These are phyloP conservation scores for Apiotrichum domesticum DNA, from an alignment of 1,284 basidiomycete species.

Conservation along the genomic window DNA sequence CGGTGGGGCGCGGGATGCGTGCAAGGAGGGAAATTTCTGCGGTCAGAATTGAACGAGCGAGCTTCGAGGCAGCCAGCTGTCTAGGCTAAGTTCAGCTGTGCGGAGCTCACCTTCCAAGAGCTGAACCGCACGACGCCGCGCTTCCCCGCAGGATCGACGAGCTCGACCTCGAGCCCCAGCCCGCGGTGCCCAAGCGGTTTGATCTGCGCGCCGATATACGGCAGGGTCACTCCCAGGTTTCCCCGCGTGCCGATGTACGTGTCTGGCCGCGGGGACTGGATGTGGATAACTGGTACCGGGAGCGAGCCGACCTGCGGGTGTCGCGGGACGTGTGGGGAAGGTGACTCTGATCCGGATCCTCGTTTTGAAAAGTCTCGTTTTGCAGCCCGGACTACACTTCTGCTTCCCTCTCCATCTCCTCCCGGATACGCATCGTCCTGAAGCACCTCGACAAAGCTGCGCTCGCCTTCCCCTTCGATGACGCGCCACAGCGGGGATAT, in stretches of 20 bases:
- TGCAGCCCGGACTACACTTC: too few species aligned
- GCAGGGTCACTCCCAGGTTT: conserved; percentile 60
- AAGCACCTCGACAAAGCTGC: conserved; percentile 60
- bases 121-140: conserved; percentile 63
- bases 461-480: conserved; percentile 56
- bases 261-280: conserved; percentile 66
- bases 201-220: conserved; percentile 69
- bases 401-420: not conserved
- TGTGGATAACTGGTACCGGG: conserved; percentile 66
- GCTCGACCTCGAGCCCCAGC: conserved; percentile 69
- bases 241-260: conserved; percentile 62
- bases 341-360: not conserved
- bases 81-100: too few species aligned
- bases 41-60: conserved; percentile 2
- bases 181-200: conserved; percentile 58
- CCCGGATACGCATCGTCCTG: conserved; percentile 51
- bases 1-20: conserved; percentile 48
- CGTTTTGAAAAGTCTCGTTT: not conserved
- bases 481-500: conserved; percentile 58
- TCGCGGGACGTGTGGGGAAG: conserved; percentile 41
- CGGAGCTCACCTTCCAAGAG: conserved; percentile 65
- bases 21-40: conserved; percentile 58
- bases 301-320: conserved; percentile 38
- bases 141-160: conserved; percentile 59
- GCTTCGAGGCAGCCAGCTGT: not conserved